Evolutionary conservation across 2,329 filamentous ascomycete genomes (phyloP).

Genomic region (Fusarium tupiense): DNA sequence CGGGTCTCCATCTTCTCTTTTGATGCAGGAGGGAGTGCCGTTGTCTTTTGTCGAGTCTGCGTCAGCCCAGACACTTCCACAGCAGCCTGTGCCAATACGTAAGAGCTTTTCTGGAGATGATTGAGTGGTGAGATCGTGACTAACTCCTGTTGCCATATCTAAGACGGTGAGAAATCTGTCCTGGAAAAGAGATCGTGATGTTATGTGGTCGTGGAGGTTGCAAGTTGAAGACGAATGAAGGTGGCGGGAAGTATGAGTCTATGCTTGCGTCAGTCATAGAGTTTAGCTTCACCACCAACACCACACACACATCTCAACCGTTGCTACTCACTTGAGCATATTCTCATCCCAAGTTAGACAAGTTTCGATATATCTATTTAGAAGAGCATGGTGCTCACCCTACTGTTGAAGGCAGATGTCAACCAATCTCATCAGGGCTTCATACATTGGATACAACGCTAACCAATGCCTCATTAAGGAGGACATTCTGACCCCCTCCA

Average conservation of each 20-base stretch:
- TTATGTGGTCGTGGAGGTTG: not conserved
- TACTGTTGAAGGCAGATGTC: not conserved
- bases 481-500: not conserved
- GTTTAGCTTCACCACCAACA: not conserved
- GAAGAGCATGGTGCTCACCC: not conserved
- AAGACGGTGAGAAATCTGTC: not conserved
- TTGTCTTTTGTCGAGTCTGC: not conserved
- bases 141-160: not conserved
- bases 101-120: constrained; percentile 23
- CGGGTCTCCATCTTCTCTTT: constrained; percentile 25
- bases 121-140: not conserved
- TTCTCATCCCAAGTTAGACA: no score
- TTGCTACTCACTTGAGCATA: not conserved
- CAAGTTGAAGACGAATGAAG: not conserved
- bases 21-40: constrained; percentile 20
- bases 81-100: constrained; percentile 21
- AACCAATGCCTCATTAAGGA: not conserved
- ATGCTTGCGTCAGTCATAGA: not conserved
- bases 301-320: not conserved
- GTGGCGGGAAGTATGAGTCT: not conserved
- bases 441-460: not conserved
- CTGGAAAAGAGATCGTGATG: no score
- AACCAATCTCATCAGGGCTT: not conserved
- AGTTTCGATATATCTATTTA: no score
- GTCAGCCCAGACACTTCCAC: constrained; percentile 28